A percentile compares a stretch with the other conserved stretches of the same genome.
phyloP scores from a whole-genome alignment of 139 green algal species.

The Chlorella sp. region DNA sequence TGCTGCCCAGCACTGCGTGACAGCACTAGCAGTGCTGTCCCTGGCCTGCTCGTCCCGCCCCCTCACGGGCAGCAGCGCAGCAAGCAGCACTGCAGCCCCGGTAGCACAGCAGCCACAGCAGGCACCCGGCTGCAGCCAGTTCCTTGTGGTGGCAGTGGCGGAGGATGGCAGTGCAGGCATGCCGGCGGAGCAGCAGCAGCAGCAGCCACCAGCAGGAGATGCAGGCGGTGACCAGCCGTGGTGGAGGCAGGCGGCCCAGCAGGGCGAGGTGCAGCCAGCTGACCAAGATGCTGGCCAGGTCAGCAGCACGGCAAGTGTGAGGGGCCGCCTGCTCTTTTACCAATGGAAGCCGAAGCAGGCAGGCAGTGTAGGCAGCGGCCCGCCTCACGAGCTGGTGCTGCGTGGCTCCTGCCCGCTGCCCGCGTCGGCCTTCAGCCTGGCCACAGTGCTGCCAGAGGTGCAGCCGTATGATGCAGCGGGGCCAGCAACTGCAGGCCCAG shows the following conservation, averaged over 20 bases:
- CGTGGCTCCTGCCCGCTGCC: slow-evolving; percentile 4
- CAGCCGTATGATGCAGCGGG: not conserved
- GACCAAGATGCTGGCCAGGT: not conserved
- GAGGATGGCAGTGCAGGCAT: not conserved
- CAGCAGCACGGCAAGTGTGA: not conserved
- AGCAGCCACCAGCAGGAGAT: not conserved
- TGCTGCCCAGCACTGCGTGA: not conserved
- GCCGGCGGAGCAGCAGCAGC: not conserved
- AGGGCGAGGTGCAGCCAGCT: not conserved
- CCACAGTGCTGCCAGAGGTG: slow-evolving; percentile 1
- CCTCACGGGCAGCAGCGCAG: not conserved
- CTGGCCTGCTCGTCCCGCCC: slow-evolving; percentile 26
- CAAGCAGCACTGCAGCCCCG: no score
- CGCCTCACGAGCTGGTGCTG: slow-evolving; percentile 7
- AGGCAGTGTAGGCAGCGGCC: not conserved
- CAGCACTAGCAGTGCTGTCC: not conserved
- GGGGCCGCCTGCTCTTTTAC: not conserved
- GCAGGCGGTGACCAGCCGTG: not conserved
- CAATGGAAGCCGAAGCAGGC: not conserved
- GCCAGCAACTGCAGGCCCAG: not conserved
- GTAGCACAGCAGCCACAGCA: not conserved
- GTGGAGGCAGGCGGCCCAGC: slow-evolving; percentile 15
- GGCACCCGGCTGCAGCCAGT: not conserved
- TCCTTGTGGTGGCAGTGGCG: slow-evolving; percentile 15
- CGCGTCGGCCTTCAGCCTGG: slow-evolving; percentile 21